phyloP scores from a whole-genome alignment of 2,329 filamentous ascomycete species.

The Diaporthe australafricana region DNA sequence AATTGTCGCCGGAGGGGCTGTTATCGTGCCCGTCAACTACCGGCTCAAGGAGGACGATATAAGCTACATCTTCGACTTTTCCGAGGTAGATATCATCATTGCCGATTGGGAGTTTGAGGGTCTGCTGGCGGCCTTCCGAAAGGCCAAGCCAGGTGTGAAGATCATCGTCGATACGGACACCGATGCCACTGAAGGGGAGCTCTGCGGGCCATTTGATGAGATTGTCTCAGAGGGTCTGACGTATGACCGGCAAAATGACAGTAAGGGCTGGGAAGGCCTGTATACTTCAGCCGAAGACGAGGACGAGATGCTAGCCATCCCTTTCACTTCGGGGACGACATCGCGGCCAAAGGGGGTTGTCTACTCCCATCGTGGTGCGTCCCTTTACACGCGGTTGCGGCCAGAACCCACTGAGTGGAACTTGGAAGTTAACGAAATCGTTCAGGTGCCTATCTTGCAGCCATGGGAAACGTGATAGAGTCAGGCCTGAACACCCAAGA shows the following conservation, averaged over 20 bases:
- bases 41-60: conserved; percentile 85
- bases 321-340: conserved; percentile 95
- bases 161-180: conserved; percentile 86
- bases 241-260: conserved; percentile 75
- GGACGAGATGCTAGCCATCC: conserved; percentile 84
- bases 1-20: conserved; percentile 82
- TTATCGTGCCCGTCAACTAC: conserved; percentile 76
- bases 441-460: conserved; percentile 65
- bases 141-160: conserved; percentile 70
- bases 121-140: conserved; percentile 75
- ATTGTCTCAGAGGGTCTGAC: conserved; percentile 84
- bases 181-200: conserved; percentile 78
- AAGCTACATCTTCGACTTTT: conserved; percentile 88
- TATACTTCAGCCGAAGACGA: conserved; percentile 79
- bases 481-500: conserved; percentile 80
- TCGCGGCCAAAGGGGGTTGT: conserved; percentile 92
- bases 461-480: conserved; percentile 88
- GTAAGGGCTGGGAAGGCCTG: conserved; percentile 81
- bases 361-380: conserved; percentile 88
- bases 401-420: neutral
- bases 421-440: neutral
- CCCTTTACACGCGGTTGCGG: conserved; percentile 51
- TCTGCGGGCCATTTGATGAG: conserved; percentile 84
- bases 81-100: conserved; percentile 87
- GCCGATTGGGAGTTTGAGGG: conserved; percentile 83